Evolutionary conservation across 148 eudicot species (phyloP).

Genomic region (Cornus florida): DNA sequence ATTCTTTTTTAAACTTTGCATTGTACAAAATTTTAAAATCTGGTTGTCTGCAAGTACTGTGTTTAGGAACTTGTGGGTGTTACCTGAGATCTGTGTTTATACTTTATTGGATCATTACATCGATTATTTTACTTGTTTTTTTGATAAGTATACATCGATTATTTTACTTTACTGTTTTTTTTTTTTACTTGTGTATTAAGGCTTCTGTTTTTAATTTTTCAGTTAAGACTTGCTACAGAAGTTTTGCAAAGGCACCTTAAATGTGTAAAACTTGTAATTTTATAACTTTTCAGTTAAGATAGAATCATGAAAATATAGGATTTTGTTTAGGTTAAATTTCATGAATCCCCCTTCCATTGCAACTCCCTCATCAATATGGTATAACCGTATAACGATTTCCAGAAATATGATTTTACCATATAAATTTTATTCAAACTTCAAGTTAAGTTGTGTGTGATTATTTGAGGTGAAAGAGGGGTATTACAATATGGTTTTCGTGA

Average conservation of each 20-base stretch:
- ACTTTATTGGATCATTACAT: not conserved
- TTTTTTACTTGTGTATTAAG: constrained; percentile 1
- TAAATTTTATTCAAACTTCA: not conserved
- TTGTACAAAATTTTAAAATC: constrained; percentile 1
- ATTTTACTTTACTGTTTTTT: no score
- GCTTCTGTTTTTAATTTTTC: constrained; percentile 8
- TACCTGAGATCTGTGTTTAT: not conserved
- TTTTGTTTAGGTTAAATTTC: not conserved
- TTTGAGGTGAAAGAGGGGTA: not conserved
- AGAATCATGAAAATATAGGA: not conserved
- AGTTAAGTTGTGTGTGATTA: not conserved
- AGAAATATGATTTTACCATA: not conserved
- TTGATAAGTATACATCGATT: not conserved
- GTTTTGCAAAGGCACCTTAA: not conserved
- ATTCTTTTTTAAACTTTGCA: not conserved
- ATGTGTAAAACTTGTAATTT: not conserved
- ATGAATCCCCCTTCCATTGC: not conserved
- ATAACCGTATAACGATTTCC: not conserved
- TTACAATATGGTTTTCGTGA: no score
- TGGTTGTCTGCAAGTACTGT: not conserved
- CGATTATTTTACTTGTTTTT: not conserved
- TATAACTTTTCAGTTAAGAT: not conserved
- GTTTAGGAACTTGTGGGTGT: not conserved
- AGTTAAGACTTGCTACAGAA: not conserved
- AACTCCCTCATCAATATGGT: not conserved